Evolutionary conservation across 2,329 filamentous ascomycete genomes (phyloP).

Genomic region (Colletotrichum eleusines): DNA sequence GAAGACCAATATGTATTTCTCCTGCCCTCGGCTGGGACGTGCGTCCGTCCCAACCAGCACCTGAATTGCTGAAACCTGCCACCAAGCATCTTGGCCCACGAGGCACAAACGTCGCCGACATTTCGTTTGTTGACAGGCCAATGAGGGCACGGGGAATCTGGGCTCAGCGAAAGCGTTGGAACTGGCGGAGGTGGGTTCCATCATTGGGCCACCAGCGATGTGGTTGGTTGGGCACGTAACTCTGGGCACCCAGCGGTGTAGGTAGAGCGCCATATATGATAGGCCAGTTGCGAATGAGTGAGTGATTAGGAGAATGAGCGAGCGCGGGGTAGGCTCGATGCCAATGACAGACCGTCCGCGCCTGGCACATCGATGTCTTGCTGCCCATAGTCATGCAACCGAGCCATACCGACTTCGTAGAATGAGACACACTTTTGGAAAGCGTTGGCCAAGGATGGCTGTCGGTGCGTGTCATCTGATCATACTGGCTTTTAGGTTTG

Average conservation of each 20-base stretch:
- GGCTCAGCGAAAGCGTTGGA: background rate
- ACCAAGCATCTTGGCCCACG: conserved; percentile 33
- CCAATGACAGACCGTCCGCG: background rate
- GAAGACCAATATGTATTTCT: conserved; percentile 1
- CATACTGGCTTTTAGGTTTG: background rate
- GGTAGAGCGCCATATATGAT: background rate
- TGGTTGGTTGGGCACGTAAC: background rate
- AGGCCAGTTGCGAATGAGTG: background rate
- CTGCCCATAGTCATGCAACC: background rate
- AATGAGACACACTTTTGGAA: background rate
- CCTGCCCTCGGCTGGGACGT: background rate
- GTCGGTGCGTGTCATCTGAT: conserved; percentile 1
- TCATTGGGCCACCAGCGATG: background rate
- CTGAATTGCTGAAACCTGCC: conserved; percentile 18
- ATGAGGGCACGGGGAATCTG: background rate
- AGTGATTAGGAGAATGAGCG: too few relatives aligned
- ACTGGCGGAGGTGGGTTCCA: background rate
- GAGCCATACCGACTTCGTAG: background rate
- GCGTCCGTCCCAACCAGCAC: background rate
- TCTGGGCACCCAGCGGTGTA: conserved; percentile 14
- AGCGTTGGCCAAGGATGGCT: background rate
- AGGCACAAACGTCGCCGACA: background rate
- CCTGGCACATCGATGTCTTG: background rate
- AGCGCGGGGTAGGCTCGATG: too few relatives aligned
- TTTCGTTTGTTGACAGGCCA: background rate